Conservation (phyloP, 352 stramenopile species). For the Phytopythium delawarense region DNA sequence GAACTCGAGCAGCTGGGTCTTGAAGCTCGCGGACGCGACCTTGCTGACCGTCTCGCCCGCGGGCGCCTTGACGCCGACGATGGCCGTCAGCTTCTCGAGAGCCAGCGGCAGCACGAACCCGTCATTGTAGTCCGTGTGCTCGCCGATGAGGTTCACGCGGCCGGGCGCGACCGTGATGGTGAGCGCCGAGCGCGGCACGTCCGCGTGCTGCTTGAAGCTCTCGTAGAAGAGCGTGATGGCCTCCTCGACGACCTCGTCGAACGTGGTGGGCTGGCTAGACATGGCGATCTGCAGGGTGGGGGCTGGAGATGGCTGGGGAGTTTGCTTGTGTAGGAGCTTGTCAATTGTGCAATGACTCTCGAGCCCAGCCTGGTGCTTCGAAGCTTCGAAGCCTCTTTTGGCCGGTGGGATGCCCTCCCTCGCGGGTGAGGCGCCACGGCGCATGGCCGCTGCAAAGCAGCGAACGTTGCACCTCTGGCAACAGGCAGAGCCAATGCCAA, state of each 20-base stretch:
- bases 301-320: not conserved
- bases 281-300: not conserved
- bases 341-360: slow-evolving; percentile 2
- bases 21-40: slow-evolving; percentile 60
- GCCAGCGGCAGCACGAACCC: slow-evolving; percentile 95
- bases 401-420: no score
- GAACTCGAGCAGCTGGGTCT: slow-evolving; percentile 44
- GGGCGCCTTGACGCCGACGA: slow-evolving; percentile 59
- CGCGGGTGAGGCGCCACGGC: not conserved
- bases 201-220: slow-evolving; percentile 33
- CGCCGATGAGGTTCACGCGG: slow-evolving; percentile 95
- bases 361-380: not conserved
- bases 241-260: slow-evolving; percentile 34
- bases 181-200: slow-evolving; percentile 33
- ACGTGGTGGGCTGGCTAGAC: slow-evolving; percentile 8
- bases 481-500: not conserved
- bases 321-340: slow-evolving; percentile 3
- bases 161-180: slow-evolving; percentile 82
- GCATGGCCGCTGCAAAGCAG: not conserved
- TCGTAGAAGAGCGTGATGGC: slow-evolving; percentile 60
- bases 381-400: not conserved
- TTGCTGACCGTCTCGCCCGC: slow-evolving; percentile 20
- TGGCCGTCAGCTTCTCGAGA: slow-evolving; percentile 84
- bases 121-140: slow-evolving; percentile 97
- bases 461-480: not conserved